phyloP scores from a whole-genome alignment of 2,329 filamentous ascomycete genomes.

The Dactylellina parvicollis region DNA sequence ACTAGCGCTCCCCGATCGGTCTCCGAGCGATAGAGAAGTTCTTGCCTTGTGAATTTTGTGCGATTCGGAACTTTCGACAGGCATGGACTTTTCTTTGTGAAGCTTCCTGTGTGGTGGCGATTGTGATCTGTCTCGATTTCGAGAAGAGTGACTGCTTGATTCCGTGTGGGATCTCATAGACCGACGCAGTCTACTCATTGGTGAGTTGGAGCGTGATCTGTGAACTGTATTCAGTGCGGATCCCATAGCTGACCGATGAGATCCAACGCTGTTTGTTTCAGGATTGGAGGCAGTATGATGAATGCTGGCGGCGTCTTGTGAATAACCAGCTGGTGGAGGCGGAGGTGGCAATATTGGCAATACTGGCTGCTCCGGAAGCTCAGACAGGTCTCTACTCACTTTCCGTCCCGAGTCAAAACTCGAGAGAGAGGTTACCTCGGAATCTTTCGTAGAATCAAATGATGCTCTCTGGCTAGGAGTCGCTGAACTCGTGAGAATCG shows the following conservation, averaged over 20 bases:
- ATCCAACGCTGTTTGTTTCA: neutral
- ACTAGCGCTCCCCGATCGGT: neutral
- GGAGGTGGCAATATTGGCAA: neutral
- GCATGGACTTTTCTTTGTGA: constrained; percentile 35
- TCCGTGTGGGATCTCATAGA: constrained; percentile 25
- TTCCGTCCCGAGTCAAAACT: constrained; percentile 33
- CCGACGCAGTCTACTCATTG: constrained; percentile 21
- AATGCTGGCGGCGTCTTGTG: constrained; percentile 1
- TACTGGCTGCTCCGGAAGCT: neutral
- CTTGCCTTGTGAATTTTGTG: constrained; percentile 29
- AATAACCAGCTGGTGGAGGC: neutral
- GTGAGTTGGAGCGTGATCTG: constrained; percentile 45
- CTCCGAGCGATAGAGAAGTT: constrained; percentile 9
- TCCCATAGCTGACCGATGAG: constrained; percentile 47
- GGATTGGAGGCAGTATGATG: constrained; percentile 14
- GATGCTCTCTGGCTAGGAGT: constrained; percentile 33
- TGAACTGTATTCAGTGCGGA: constrained; percentile 28
- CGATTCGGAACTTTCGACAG: constrained; percentile 1
- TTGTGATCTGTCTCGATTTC: constrained; percentile 7
- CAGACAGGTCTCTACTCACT: constrained; percentile 2
- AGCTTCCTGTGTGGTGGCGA: constrained; percentile 22
- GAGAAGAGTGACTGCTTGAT: neutral
- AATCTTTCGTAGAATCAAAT: constrained; percentile 43
- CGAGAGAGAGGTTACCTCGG: constrained; percentile 43
- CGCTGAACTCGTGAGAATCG: constrained; percentile 5